These are phyloP conservation scores for Lolium perenne DNA, from an alignment of 176 grass and related monocot genomes.

Conservation along the genomic window DNA sequence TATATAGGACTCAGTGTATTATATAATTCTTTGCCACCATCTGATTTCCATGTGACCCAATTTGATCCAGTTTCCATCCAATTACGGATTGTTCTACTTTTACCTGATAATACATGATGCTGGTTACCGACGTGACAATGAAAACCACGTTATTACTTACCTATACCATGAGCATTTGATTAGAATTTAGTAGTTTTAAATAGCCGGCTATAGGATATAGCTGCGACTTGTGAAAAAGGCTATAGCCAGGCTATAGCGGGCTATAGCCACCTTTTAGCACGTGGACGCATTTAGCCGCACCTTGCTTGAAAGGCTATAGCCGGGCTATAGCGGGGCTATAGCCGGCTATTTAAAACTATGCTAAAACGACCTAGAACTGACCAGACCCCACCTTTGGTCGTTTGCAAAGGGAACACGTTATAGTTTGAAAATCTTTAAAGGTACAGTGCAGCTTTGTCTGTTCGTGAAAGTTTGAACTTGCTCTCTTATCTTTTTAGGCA, in stretches of 20 bases:
- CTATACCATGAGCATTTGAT: background rate
- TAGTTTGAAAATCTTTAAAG: background rate
- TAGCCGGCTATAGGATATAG: too few relatives aligned
- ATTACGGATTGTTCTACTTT: background rate
- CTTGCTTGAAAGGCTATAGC: too few relatives aligned
- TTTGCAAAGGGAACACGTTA: background rate
- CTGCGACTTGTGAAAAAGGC: too few relatives aligned
- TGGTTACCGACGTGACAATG: background rate
- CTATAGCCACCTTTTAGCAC: too few relatives aligned
- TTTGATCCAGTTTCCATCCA: background rate
- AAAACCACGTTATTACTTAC: background rate
- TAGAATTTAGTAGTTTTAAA: too few relatives aligned
- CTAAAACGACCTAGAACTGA: background rate
- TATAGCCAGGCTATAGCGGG: too few relatives aligned
- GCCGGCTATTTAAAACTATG: too few relatives aligned
- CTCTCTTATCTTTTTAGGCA: background rate
- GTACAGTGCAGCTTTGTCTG: background rate
- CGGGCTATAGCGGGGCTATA: too few relatives aligned
- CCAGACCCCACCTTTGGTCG: background rate
- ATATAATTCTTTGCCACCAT: background rate
- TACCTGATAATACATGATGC: background rate
- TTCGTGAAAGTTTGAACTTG: background rate
- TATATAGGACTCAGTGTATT: background rate
- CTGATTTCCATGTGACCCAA: background rate
- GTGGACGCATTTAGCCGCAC: too few relatives aligned